A percentile compares a stretch with the other conserved stretches of the same genome.
phyloP scores from a whole-genome alignment of 352 stramenopile genomes.

The Aphanomyces euteiches region DNA sequence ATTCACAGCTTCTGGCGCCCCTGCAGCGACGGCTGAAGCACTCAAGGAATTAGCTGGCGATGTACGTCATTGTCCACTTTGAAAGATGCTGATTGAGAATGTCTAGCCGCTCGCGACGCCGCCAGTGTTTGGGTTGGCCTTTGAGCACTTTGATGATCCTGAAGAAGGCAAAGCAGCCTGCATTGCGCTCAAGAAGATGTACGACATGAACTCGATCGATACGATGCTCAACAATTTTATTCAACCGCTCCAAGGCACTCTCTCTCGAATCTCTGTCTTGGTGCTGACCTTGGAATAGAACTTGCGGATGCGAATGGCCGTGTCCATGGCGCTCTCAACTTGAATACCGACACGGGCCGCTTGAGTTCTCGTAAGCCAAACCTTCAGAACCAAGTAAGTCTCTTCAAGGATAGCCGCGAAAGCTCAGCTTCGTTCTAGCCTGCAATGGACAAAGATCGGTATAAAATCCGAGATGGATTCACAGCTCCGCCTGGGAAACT shows the following conservation, averaged over 20 bases:
- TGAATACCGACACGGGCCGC: conserved; percentile 99
- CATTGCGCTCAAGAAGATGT: conserved; percentile 91
- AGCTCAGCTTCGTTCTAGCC: conserved; percentile 31
- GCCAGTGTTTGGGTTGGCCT: conserved; percentile 75
- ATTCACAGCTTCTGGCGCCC: conserved; percentile 89
- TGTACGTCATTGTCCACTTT: conserved; percentile 32
- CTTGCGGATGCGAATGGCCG: conserved; percentile 91
- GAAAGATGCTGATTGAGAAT: background rate
- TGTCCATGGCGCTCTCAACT: conserved; percentile 98
- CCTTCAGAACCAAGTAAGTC: conserved; percentile 96
- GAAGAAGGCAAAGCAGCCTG: conserved; percentile 92
- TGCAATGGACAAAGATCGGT: conserved; percentile 80
- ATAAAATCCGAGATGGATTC: conserved; percentile 92
- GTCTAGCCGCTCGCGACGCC: conserved; percentile 68
- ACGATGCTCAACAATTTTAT: conserved; percentile 99
- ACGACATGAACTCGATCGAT: conserved; percentile 96
- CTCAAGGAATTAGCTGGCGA: conserved; percentile 91
- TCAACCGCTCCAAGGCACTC: conserved; percentile 70
- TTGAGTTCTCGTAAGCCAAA: conserved; percentile 97
- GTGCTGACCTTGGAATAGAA: conserved; percentile 42
- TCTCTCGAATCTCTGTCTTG: conserved; percentile 5
- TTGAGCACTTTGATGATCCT: conserved; percentile 91
- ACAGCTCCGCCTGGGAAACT: conserved; percentile 88
- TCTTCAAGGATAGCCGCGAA: background rate
- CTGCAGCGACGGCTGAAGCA: conserved; percentile 92